phyloP scores from a whole-genome alignment of 176 grass and related monocot genomes.

The Melocanna baccifera region DNA sequence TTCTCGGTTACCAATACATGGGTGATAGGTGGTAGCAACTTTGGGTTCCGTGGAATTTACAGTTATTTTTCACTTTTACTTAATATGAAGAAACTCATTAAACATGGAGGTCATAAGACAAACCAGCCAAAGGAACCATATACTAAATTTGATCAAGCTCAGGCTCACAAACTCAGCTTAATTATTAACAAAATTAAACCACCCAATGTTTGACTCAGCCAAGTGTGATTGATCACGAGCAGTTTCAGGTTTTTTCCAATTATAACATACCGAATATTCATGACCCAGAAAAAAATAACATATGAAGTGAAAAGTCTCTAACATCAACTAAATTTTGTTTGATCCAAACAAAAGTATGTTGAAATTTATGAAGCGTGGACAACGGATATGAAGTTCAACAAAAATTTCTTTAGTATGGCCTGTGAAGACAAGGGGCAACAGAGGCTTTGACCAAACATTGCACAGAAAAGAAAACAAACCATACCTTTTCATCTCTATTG shows the following conservation, averaged over 20 bases:
- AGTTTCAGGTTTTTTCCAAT: neutral
- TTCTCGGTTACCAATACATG: neutral
- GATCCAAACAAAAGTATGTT: neutral
- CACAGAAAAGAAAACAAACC: constrained; percentile 2
- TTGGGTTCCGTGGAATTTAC: neutral
- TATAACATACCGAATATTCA: neutral
- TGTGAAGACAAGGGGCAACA: neutral
- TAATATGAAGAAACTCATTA: constrained; percentile 7
- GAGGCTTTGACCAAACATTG: neutral
- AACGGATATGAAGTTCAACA: neutral
- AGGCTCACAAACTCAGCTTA: neutral
- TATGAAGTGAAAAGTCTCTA: neutral
- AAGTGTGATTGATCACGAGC: neutral
- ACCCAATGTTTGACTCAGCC: neutral
- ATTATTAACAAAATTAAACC: neutral
- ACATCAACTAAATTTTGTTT: neutral
- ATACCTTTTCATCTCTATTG: constrained; percentile 80
- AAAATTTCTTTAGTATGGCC: neutral
- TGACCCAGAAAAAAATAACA: neutral
- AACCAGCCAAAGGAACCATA: neutral
- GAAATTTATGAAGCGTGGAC: neutral
- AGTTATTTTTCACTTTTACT: neutral
- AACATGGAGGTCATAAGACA: constrained; percentile 4
- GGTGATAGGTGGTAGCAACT: neutral
- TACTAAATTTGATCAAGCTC: neutral